Evolutionary conservation across 371 early-diverging fungal species (phyloP).

Genomic region (Nematocida sp.): DNA sequence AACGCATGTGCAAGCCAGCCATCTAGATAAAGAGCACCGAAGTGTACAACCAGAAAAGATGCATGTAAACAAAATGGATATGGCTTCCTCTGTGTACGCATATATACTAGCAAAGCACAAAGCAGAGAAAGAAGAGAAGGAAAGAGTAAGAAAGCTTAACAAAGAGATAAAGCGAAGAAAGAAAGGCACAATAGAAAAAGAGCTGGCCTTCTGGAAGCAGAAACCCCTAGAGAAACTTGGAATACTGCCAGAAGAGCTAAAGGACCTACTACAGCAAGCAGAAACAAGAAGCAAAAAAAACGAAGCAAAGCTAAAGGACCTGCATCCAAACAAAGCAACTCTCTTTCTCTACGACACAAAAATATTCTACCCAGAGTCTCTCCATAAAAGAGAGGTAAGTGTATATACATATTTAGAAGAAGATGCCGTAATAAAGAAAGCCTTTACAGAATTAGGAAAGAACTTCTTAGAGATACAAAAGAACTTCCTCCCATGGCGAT

Average conservation of each 20-base stretch:
- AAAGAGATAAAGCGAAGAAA: background rate
- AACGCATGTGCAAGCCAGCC: no score
- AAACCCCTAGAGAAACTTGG: conserved; percentile 30
- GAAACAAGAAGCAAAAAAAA: conserved; percentile 35
- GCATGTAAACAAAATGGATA: no score
- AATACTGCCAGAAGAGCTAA: conserved; percentile 8
- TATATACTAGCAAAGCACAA: conserved; percentile 39
- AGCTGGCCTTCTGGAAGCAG: conserved; percentile 25
- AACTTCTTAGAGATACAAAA: conserved; percentile 40
- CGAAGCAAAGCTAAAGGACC: conserved; percentile 36
- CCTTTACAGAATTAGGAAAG: conserved; percentile 48
- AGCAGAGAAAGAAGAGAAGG: conserved; percentile 36
- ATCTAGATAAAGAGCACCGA: no score
- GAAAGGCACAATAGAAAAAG: background rate
- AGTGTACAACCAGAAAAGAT: no score
- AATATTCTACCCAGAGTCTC: background rate
- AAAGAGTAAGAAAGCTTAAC: background rate
- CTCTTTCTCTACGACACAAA: background rate
- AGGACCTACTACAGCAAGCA: conserved; percentile 11
- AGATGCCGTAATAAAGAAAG: conserved; percentile 14
- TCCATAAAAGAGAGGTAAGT: background rate
- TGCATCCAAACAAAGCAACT: background rate
- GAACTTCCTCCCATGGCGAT: conserved; percentile 20
- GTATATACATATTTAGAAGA: conserved; percentile 36
- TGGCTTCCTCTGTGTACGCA: conserved; percentile 13